These are phyloP conservation scores for Trichoderma gracile DNA, from an alignment of 2,329 filamentous ascomycete genomes.

Conservation along the genomic window DNA sequence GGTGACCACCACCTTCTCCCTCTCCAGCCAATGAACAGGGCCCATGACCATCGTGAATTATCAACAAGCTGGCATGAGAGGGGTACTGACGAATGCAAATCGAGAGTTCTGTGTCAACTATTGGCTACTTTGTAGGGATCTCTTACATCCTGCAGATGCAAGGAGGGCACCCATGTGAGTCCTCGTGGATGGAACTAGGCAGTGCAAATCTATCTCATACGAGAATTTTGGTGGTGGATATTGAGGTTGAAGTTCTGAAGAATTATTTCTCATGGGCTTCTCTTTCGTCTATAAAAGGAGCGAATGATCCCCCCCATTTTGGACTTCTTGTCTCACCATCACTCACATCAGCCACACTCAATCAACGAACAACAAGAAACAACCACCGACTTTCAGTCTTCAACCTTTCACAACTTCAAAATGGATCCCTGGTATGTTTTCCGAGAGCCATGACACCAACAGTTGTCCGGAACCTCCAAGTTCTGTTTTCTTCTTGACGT, in stretches of 20 bases:
- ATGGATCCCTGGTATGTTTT: slow-evolving; percentile 23
- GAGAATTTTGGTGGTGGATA: not conserved
- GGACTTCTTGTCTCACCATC: not conserved
- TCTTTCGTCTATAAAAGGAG: slow-evolving; percentile 12
- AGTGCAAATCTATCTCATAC: not conserved
- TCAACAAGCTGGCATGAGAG: not conserved
- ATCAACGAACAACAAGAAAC: not conserved
- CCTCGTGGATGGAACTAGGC: not conserved
- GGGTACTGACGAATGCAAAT: slow-evolving; percentile 2
- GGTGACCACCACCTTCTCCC: not conserved
- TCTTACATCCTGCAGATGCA: not conserved
- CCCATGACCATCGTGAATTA: not conserved
- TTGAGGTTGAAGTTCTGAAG: not conserved
- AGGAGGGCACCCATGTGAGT: not conserved
- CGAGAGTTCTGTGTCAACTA: not conserved
- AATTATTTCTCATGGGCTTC: not conserved
- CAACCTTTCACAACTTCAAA: not conserved
- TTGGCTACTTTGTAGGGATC: not conserved
- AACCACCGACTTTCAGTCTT: slow-evolving; percentile 1
- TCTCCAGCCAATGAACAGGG: not conserved
- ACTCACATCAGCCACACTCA: not conserved
- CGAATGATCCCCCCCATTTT: not conserved
- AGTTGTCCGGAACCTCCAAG: not conserved
- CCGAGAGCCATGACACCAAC: too few relatives aligned
- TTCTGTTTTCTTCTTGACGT: not conserved